Conservation (phyloP, 495 filamentous ascomycete genomes). For the Xanthoparmelia taractica region DNA sequence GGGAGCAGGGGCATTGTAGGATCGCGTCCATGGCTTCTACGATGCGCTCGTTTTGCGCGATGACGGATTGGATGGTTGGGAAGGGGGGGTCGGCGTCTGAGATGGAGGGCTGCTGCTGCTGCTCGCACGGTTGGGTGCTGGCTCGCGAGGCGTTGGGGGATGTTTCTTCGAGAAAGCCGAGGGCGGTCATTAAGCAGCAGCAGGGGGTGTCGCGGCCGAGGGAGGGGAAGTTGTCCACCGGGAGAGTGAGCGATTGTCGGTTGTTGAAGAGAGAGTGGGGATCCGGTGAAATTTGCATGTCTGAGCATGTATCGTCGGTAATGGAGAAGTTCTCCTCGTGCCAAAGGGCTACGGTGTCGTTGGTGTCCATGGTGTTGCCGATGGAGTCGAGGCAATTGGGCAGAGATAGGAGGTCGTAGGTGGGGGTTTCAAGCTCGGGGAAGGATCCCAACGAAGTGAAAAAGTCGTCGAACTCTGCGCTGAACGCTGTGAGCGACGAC, state of each 20-base stretch:
- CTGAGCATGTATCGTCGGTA: not conserved
- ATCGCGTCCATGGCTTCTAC: constrained; percentile 25
- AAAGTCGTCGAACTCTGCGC: constrained; percentile 22
- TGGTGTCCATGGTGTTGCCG: not conserved
- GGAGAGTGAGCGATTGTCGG: not conserved
- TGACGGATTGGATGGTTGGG: constrained; percentile 23
- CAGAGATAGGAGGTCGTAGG: not conserved
- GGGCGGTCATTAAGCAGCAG: constrained; percentile 10
- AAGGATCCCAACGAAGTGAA: constrained; percentile 20
- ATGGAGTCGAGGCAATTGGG: constrained; percentile 3
- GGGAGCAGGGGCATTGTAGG: constrained; percentile 23
- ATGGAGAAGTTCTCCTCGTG: not conserved
- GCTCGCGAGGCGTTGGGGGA: constrained; percentile 13
- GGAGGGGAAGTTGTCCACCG: not conserved
- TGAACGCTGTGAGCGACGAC: not conserved
- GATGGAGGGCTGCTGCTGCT: not conserved
- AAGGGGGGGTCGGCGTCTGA: not conserved
- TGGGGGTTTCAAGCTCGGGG: constrained; percentile 12
- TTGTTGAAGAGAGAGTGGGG: not conserved
- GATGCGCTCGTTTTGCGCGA: constrained; percentile 26
- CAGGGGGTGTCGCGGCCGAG: not conserved
- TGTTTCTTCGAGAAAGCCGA: constrained; percentile 16
- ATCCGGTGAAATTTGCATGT: not conserved
- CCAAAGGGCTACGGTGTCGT: not conserved
- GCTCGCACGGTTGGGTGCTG: not conserved